Base-by-base conservation (phyloP, 2,329 filamentous ascomycete genomes). In the Phialophora expanda region DNA sequence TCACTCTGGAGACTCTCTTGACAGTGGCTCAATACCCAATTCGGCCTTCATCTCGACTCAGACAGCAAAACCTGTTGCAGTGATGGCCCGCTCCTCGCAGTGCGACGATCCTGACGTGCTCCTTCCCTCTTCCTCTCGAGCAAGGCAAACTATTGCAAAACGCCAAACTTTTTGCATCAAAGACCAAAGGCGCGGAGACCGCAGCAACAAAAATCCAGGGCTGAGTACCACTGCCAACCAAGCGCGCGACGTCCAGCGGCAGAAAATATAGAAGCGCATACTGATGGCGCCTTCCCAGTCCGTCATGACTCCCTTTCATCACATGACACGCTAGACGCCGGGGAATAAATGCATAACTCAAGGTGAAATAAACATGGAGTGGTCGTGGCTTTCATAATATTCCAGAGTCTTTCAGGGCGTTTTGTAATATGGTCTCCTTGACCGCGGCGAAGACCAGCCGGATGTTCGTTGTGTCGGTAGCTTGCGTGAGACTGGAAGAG, bases 401-500 rank as follows among this genome's bases (percentile, higher is more conserved):
- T 72, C 95, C 95, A 24, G 95, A 98, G 79, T 99, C 95, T 81
- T 96, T 97, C 73, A 99, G 86, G 56, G 95, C 95, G 78, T 99
- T 99, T 79, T 98, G 96, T 72, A 99, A 82, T 75, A 99, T 99
- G 38, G 95, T 99, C 81, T 99, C 95, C 79, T 99, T 99, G 67
- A 99, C 95, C 8, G 95, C 95, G 38, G 94, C 95, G 79, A 99
- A 99, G 56, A 99, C 95, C 44, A 99, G 86, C 71, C 95, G 91
- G 75, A 99, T 97, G 76, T 99, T 99, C 60, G 93, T 97, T 3
- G 95, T 99, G 78, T 99, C 95, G 70, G 95, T 99, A 54, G 95
- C 95, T 90, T 99, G 95, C 38, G 95, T 99, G 69, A 99, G 86
- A 79, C 94, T 98, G 73, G 20, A 38, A 20, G 9, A 11, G 3